Base-by-base conservation (phyloP, 805 yeast species). In the Yamadazyma sp. region DNA sequence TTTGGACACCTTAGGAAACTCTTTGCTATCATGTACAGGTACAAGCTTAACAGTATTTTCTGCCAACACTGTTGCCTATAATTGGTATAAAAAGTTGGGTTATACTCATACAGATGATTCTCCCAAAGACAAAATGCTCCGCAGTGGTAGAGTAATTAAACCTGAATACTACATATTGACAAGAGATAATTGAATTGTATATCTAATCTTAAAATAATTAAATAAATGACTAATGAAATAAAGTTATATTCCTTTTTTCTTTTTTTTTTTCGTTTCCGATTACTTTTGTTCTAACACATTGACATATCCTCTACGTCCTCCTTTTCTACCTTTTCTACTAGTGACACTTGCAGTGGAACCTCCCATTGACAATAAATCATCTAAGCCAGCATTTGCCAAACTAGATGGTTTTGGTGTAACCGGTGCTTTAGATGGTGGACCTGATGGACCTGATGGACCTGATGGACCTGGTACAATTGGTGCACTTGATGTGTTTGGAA, bases 41-140 rank as follows among this genome's bases (percentile, higher is more conserved):
- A 58, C 65, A 1, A 49, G 65, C 3, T 51, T 78, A 25, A 77
- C 82, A 1, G 82, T 76, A 1, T 78, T 77, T 44, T 42, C 70
- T 17, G 65, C 59, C 12, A 77, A 78, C 43, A 15, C 13, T 4
- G 47, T 39, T 2, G 80, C 79, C 0, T 38, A 61, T 12, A 35
- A 45, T 0, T 73, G 79, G 70, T 78, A 78, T 45, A 24, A 22
- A 4, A 48, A 48, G 4, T 31, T 62, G 22, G 75, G 74, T 1
- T 78, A 73, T 45, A 27, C 23, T 0, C 31, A 45, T 3, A 55
- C 73, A 1, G 50, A 43, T 2, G 63, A 64, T 38, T 71, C 79
- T 8, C 82, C 81, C 0, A 31, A 39, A 10, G 78, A 73, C 42
- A 60, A 51, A 29, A 36, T 14, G 1, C 42, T 73, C 12, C 54